These are phyloP conservation scores for Pachysolen tannophilus DNA, from an alignment of 805 yeast species.

Conservation along the genomic window DNA sequence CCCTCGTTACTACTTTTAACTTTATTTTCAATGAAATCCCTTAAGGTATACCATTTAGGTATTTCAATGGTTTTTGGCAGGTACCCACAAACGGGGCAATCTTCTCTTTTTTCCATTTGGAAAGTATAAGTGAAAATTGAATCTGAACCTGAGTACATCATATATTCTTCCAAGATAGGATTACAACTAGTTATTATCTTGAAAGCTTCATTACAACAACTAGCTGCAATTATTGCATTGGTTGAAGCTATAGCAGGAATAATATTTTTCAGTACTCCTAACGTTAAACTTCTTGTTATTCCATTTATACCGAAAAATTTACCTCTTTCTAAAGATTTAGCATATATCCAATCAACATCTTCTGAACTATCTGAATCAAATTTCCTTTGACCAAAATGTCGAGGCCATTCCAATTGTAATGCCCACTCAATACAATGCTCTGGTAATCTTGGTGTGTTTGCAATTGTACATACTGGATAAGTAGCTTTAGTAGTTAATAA, in stretches of 20 bases:
- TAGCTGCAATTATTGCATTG: constrained; percentile 85
- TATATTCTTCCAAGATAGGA: constrained; percentile 64
- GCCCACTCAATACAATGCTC: constrained; percentile 96
- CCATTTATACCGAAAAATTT: constrained; percentile 59
- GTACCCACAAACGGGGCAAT: constrained; percentile 74
- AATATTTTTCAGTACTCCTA: constrained; percentile 86
- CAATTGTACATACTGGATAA: constrained; percentile 89
- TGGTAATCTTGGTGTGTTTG: constrained; percentile 88
- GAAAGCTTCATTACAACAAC: constrained; percentile 80
- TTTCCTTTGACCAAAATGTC: constrained; percentile 31
- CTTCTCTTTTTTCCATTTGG: constrained; percentile 46
- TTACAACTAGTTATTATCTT: constrained; percentile 67
- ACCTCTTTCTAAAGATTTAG: constrained; percentile 53
- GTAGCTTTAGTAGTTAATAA: constrained; percentile 58
- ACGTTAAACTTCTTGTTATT: constrained; percentile 60
- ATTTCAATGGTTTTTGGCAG: constrained; percentile 10
- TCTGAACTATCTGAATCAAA: constrained; percentile 65
- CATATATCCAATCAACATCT: constrained; percentile 57
- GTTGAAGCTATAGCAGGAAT: constrained; percentile 94
- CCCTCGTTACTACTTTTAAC: constrained; percentile 17
- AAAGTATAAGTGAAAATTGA: constrained; percentile 73
- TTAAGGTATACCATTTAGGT: constrained; percentile 22
- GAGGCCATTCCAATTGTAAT: constrained; percentile 66
- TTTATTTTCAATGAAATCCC: constrained; percentile 34
- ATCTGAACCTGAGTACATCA: constrained; percentile 81